These are phyloP conservation scores for Jaltomata sinuosa DNA, from an alignment of 257 asterid genomes.

Conservation along the genomic window DNA sequence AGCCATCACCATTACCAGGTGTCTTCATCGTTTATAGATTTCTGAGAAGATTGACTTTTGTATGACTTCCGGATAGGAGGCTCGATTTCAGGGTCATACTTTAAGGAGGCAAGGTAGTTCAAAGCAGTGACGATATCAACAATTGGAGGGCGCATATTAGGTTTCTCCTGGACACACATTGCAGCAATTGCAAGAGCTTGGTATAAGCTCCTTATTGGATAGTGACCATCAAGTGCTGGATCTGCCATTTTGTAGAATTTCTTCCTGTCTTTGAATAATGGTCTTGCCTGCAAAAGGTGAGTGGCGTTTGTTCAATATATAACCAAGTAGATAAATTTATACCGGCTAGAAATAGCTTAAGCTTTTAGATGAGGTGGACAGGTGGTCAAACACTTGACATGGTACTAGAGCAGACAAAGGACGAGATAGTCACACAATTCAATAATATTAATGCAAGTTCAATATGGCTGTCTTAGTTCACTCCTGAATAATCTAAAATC, in stretches of 20 bases:
- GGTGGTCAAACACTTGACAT: no score
- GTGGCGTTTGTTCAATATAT: neutral
- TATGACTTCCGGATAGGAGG: neutral
- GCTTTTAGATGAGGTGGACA: neutral
- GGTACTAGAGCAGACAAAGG: neutral
- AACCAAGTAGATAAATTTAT: neutral
- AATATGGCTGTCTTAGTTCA: neutral
- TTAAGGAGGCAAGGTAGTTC: slow-evolving; percentile 46
- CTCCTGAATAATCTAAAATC: neutral
- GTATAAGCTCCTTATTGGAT: slow-evolving; percentile 48
- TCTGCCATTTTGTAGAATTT: slow-evolving; percentile 58
- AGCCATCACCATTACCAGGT: neutral
- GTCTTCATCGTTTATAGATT: neutral
- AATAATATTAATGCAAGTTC: neutral
- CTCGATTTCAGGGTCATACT: slow-evolving; percentile 24
- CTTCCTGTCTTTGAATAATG: slow-evolving; percentile 53
- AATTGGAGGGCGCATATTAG: slow-evolving; percentile 40
- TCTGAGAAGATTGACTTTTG: slow-evolving; percentile 5
- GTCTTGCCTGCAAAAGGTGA: slow-evolving; percentile 41
- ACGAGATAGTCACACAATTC: neutral
- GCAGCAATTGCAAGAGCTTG: slow-evolving; percentile 71
- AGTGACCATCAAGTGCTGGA: slow-evolving; percentile 46
- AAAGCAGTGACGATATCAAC: slow-evolving; percentile 49
- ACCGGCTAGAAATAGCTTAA: neutral
- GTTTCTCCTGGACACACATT: slow-evolving; percentile 55